Conservation (phyloP, 352 stramenopile genomes). For the Plasmopara halstedii region DNA sequence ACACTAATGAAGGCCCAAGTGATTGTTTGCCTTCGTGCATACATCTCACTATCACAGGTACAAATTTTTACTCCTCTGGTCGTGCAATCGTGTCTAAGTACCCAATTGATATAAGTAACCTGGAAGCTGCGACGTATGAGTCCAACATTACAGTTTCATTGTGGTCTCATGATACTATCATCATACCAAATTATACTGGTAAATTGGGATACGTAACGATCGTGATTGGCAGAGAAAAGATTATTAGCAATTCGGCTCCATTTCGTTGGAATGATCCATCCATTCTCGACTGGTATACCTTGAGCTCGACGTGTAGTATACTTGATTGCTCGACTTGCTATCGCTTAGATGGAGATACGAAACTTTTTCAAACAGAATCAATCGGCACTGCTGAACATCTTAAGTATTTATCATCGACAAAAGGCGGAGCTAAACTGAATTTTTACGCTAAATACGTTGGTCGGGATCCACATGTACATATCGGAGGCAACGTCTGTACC, state of each 20-base stretch:
- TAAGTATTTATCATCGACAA: constrained; percentile 33
- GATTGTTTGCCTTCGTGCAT: constrained; percentile 38
- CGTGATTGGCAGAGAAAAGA: constrained; percentile 27
- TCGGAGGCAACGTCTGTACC: constrained; percentile 23
- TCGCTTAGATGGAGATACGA: constrained; percentile 33
- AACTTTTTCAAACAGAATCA: constrained; percentile 24
- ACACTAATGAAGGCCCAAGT: constrained; percentile 50
- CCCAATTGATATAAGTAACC: constrained; percentile 18
- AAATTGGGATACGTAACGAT: constrained; percentile 44
- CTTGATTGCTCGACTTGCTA: constrained; percentile 44
- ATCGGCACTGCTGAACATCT: constrained; percentile 17
- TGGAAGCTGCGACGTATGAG: constrained; percentile 17
- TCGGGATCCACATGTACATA: constrained; percentile 25
- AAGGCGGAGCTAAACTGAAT: constrained; percentile 34
- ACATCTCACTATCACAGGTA: constrained; percentile 41
- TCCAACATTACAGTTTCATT: constrained; percentile 11
- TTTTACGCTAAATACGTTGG: constrained; percentile 54
- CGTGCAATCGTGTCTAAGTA: constrained; percentile 34
- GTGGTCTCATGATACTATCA: constrained; percentile 40
- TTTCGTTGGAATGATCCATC: constrained; percentile 58
- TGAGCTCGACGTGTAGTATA: constrained; percentile 28
- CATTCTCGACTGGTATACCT: constrained; percentile 51
- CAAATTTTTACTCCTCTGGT: constrained; percentile 40
- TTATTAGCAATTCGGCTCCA: constrained; percentile 41
- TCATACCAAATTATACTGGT: constrained; percentile 31